Percentiles rank a stretch among this genome's conserved stretches.
These are phyloP conservation scores for Scytalidium sp. DNA, from an alignment of 2,329 filamentous ascomycete species.

Conservation along the genomic window DNA sequence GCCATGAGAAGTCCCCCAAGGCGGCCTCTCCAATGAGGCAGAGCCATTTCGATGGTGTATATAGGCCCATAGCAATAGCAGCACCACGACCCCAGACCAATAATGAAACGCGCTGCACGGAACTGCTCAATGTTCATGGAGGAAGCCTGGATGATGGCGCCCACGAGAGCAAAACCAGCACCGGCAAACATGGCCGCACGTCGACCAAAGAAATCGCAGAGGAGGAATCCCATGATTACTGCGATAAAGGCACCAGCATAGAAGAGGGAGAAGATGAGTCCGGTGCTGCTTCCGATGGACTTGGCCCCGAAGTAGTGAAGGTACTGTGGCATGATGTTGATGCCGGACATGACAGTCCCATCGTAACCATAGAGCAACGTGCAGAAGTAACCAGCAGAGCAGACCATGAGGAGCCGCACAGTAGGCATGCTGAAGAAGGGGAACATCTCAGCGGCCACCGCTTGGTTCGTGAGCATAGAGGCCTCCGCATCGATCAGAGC, in stretches of 20 bases:
- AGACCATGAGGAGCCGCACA: conserved; percentile 24
- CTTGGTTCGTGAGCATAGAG: neutral
- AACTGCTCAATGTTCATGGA: conserved; percentile 29
- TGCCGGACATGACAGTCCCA: conserved; percentile 44
- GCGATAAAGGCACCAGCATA: conserved; percentile 46
- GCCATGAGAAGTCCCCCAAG: conserved; percentile 1
- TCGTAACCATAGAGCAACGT: conserved; percentile 50
- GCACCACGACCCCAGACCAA: conserved; percentile 46
- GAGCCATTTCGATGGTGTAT: conserved; percentile 22
- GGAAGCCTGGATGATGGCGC: conserved; percentile 39
- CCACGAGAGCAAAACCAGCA: conserved; percentile 37
- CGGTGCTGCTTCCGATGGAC: conserved; percentile 41
- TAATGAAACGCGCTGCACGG: conserved; percentile 54
- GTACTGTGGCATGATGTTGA: conserved; percentile 39
- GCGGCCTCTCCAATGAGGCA: conserved; percentile 20
- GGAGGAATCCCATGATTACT: conserved; percentile 42
- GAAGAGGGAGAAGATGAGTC: conserved; percentile 47
- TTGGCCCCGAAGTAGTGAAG: conserved; percentile 33
- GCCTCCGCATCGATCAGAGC: neutral
- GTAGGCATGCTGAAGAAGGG: neutral
- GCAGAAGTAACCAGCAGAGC: conserved; percentile 43
- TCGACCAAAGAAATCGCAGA: conserved; percentile 43
- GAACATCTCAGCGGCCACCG: neutral
- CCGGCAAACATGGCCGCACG: conserved; percentile 43
- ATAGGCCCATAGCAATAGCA: conserved; percentile 16